Base-by-base conservation (phyloP, 1,284 basidiomycete species). In the Lignosus rhinocerotis region DNA sequence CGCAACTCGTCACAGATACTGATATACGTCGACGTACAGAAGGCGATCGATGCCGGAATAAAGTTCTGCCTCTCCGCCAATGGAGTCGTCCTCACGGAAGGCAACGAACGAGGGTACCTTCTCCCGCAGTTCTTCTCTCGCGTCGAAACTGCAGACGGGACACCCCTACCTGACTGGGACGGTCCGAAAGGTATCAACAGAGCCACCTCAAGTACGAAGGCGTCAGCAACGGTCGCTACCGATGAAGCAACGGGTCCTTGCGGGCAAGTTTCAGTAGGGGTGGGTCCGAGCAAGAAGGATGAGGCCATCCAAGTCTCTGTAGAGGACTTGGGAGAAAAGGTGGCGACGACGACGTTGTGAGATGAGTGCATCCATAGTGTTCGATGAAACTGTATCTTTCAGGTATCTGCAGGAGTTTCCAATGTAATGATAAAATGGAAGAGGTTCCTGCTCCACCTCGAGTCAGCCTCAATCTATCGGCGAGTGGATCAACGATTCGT, bases 11-110 rank as follows among this genome's bases (percentile, higher is more conserved):
- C 90, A 2, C 80, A 88, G 63, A 75, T 94, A 41, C 78, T 93
- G 39, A 86, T 96, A 53, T 93, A 85, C 63, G 76, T 96, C 58
- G 79, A 96, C 66, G 76, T 94, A 6, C 77, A 81, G 48, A 84
- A 81, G 61, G 92, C 92, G 0, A 75, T 96, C 36, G 79, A 81
- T 50, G 84, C 84, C 9, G 90, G 89, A 0, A 78, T 94, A 67
- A 76, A 80, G 49, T 92, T 96, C 65, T 83, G 79, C 67, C 72
- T 92, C 1, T 95, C 93, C 0, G 76, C 82, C 1, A 96, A 96
- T 63, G 92, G 92, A 2, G 94, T 96, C 7, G 81, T 96, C 16
- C 80, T 96, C 6, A 92, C 91, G 0, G 81, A 84, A 55, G 94
- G 94, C 0, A 76, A 90, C 56, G 75, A 76, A 30, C 68, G 72